A percentile compares a stretch with the other conserved stretches of the same genome.
These are phyloP conservation scores for Aureobasidium sp. DNA, from an alignment of 2,329 filamentous ascomycete species.

Conservation along the genomic window DNA sequence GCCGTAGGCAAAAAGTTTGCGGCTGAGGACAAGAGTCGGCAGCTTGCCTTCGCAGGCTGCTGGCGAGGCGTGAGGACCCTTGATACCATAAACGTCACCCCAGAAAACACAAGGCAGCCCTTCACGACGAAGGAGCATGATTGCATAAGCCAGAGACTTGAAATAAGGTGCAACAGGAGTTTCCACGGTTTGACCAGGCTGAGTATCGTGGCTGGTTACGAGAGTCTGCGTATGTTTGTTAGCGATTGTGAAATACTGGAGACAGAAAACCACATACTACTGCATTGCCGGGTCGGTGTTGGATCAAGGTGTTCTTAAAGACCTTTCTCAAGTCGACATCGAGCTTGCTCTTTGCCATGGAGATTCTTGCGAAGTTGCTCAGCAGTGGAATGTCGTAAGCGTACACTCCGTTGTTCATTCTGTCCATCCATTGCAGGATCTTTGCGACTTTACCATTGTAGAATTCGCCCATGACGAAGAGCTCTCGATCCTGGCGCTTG, in stretches of 20 bases:
- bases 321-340: slow-evolving; percentile 43
- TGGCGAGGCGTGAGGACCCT: slow-evolving; percentile 42
- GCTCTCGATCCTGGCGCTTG: slow-evolving; percentile 34
- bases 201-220: slow-evolving; percentile 66
- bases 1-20: slow-evolving; percentile 61
- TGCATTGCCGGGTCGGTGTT: slow-evolving; percentile 47
- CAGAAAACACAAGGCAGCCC: slow-evolving; percentile 65
- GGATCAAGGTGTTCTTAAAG: slow-evolving; percentile 54
- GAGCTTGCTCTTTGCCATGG: slow-evolving; percentile 11
- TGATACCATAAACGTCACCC: slow-evolving; percentile 61
- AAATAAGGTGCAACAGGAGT: slow-evolving; percentile 59
- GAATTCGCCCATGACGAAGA: slow-evolving; percentile 64
- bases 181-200: slow-evolving; percentile 56
- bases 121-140: slow-evolving; percentile 59
- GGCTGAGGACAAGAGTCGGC: slow-evolving; percentile 52
- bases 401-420: slow-evolving; percentile 9
- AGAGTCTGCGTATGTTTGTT: slow-evolving; percentile 43
- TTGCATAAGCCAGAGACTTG: slow-evolving; percentile 63
- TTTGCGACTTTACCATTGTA: slow-evolving; percentile 54
- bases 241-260: neutral
- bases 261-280: slow-evolving; percentile 30
- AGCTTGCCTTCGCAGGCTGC: slow-evolving; percentile 39
- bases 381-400: slow-evolving; percentile 31
- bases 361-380: slow-evolving; percentile 55
- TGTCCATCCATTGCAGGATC: slow-evolving; percentile 46